Conservation (phyloP, 2,329 filamentous ascomycete genomes). For the Orbilia oligospora region DNA sequence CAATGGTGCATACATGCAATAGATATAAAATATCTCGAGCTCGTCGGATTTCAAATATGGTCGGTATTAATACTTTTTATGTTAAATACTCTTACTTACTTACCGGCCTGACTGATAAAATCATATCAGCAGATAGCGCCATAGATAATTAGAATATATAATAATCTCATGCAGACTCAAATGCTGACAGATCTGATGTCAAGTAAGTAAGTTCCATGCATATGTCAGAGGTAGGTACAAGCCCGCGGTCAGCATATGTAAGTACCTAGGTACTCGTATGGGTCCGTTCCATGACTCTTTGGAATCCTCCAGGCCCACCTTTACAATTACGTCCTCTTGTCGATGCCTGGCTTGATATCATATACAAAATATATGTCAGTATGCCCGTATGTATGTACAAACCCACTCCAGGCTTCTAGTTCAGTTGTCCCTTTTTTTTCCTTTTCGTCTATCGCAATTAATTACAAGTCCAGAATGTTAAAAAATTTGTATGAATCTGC, state of each 20-base stretch:
- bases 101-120: no score
- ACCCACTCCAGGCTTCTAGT: background rate
- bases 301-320: background rate
- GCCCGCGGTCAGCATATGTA: background rate
- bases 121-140: background rate
- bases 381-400: slow-evolving; percentile 13
- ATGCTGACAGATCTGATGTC: background rate
- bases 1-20: background rate
- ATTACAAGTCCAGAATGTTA: slow-evolving; percentile 3
- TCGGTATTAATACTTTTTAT: background rate
- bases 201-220: no score
- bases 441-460: slow-evolving; percentile 1
- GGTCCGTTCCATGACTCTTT: background rate
- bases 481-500: slow-evolving; percentile 16
- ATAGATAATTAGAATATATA: background rate
- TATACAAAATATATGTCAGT: background rate
- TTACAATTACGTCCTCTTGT: background rate
- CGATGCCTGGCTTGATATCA: slow-evolving; percentile 6
- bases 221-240: background rate
- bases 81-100: background rate
- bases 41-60: background rate
- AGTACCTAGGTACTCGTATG: no score
- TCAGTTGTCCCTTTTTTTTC: background rate
- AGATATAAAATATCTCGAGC: background rate
- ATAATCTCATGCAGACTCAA: background rate